Evolutionary conservation across 805 yeast species (phyloP).

Genomic region (Saturnispora dispora): DNA sequence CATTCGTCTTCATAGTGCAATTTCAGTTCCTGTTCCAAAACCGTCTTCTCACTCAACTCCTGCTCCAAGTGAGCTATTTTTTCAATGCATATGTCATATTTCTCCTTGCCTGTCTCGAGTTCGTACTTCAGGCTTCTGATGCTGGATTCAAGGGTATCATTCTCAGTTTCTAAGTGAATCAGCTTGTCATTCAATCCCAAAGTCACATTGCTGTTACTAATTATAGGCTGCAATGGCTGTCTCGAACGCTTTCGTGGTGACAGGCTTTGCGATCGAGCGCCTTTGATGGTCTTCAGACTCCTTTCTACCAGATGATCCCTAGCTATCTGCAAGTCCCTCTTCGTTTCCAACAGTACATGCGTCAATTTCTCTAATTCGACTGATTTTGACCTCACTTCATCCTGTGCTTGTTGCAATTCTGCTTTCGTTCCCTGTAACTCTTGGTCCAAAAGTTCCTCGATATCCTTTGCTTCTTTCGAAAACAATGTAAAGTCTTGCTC

Average conservation of each 20-base stretch:
- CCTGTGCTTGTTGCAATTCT: conserved; percentile 3
- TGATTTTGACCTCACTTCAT: background rate
- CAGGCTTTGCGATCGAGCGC: background rate
- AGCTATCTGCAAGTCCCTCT: conserved; percentile 7
- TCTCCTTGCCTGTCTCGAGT: conserved; percentile 10
- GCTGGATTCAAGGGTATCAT: conserved; percentile 20
- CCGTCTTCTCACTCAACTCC: conserved; percentile 2
- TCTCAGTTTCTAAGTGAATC: conserved; percentile 18
- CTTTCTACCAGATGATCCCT: conserved; percentile 4
- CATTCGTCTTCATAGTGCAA: background rate
- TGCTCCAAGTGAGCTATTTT: conserved; percentile 20
- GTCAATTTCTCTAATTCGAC: background rate
- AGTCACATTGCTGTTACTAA: background rate
- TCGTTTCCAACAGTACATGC: conserved; percentile 5
- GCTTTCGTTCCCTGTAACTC: conserved; percentile 13
- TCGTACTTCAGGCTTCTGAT: conserved; percentile 14
- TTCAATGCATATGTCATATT: conserved; percentile 17
- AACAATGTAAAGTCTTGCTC: conserved; percentile 18
- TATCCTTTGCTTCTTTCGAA: conserved; percentile 18
- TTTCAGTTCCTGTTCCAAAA: background rate
- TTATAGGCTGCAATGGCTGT: background rate
- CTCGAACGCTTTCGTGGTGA: conserved; percentile 8
- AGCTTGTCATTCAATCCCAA: conserved; percentile 10
- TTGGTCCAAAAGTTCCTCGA: conserved; percentile 20
- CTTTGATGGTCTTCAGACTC: background rate